Conservation (phyloP, 169 alveolate genomes). For the Perkinsus olseni region DNA sequence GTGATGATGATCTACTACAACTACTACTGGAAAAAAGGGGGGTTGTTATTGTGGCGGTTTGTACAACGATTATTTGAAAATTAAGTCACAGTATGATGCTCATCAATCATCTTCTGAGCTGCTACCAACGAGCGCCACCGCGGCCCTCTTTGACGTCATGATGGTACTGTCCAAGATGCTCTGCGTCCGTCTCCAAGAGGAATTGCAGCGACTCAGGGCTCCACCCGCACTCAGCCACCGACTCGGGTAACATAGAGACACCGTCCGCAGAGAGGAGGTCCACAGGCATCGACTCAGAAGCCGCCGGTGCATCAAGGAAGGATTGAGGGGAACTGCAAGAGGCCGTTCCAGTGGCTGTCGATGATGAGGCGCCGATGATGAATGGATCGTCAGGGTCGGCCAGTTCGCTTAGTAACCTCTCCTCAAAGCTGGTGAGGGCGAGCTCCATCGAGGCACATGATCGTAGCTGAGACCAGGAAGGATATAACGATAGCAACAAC, state of each 20-base stretch:
- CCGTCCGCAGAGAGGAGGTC: neutral
- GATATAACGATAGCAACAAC: too few relatives aligned
- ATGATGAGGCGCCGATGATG: neutral
- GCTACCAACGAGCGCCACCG: too few relatives aligned
- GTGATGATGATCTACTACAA: neutral
- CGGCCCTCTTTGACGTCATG: too few relatives aligned
- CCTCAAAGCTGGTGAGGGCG: neutral
- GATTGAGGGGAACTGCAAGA: neutral
- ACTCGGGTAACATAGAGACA: neutral
- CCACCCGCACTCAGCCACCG: neutral
- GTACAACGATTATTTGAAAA: too few relatives aligned
- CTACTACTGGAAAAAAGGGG: neutral
- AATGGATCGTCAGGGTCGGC: neutral
- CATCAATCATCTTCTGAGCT: too few relatives aligned
- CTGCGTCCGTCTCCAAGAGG: neutral
- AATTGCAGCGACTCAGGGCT: neutral
- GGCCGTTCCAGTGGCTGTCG: neutral
- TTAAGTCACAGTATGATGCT: too few relatives aligned
- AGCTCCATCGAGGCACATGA: neutral
- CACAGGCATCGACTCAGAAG: neutral
- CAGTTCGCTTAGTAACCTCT: neutral
- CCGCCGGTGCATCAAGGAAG: neutral
- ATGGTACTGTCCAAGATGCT: neutral
- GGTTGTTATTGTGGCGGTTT: too few relatives aligned
- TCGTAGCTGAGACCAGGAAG: neutral